phyloP scores from a whole-genome alignment of 306 rosid genomes.

The Glycyrrhiza uralensis region DNA sequence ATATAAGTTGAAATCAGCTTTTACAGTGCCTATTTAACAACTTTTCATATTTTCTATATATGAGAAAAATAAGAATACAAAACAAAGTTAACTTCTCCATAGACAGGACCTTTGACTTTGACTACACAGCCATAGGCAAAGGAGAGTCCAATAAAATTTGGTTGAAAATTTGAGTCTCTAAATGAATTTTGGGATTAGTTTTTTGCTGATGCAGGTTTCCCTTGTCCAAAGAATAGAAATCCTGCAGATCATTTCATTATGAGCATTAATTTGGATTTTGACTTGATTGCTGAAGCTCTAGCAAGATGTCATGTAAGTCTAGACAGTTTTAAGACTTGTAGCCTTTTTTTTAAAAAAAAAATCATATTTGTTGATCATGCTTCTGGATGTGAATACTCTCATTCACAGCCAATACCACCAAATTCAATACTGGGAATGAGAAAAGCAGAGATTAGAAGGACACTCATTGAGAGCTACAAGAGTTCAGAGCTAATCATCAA shows the following conservation, averaged over 20 bases:
- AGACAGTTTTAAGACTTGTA: constrained; percentile 17
- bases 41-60: too few relatives aligned
- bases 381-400: not conserved
- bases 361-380: not conserved
- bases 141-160: not conserved
- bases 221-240: constrained; percentile 67
- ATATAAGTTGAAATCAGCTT: too few relatives aligned
- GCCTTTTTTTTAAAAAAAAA: not conserved
- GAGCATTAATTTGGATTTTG: constrained; percentile 64
- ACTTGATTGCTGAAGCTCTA: constrained; percentile 41
- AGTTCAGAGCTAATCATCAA: constrained; percentile 44
- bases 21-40: too few relatives aligned
- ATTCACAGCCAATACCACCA: constrained; percentile 36
- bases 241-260: constrained; percentile 79
- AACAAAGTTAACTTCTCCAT: too few relatives aligned
- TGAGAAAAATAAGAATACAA: too few relatives aligned
- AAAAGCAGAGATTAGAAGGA: constrained; percentile 54
- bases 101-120: too few relatives aligned
- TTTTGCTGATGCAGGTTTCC: constrained; percentile 71
- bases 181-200: constrained; percentile 40
- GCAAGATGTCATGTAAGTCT: constrained; percentile 39
- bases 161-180: not conserved
- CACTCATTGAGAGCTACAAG: constrained; percentile 53
- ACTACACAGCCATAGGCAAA: too few relatives aligned
- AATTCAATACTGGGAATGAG: constrained; percentile 45